Base-by-base conservation (phyloP, 345 rosid genomes). In the Hibiscus mutabilis region DNA sequence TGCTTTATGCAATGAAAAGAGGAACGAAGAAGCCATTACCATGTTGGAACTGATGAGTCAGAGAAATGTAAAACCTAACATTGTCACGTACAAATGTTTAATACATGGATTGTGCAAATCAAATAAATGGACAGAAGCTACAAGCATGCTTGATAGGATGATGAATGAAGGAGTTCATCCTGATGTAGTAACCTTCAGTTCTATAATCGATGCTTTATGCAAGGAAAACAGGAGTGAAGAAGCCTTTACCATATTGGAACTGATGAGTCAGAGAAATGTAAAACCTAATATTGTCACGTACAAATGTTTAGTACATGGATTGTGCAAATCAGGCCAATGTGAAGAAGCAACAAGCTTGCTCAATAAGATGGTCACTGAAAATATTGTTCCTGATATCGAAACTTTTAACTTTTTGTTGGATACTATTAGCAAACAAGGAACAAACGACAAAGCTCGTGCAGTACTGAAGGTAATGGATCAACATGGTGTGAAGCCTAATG, bases 311-410 rank as follows among this genome's bases (percentile, higher is more conserved):
- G 60, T 68, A 4, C 12, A 19, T 49, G 78, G 78, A 2, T 75
- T 56, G 35, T 49, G 62, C 27, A 27, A 82, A 85, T 0, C 65
- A 15, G 19, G 57, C 1, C 0, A 46, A 3, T 24, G 56, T 11
- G 1, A 3, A 24, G 42, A 66, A 24, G 70, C 4, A 2, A 14
- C 3, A 14, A 47, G 21, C 40, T 3, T 47, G 47, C 19, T 61
- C 1, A 15, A 6, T 18, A 53, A 1, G 13, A 66, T 66, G 56
- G 35, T 12, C 11, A 2, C n/a, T 47, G 19, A 31, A 27, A 18
- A 6, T 27, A 27, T 60, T 60, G 3, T 1, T 0, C 46, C 47
- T 9, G 7, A 33, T 62, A 5, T 59, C 5, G 18, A 1, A 4
- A 59, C 63, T 59, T 59, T 59, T 6, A 59, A 59, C 18, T 3